Evolutionary conservation across 176 grass and related monocot species (phyloP).

Genomic region (Triticum aestivum): DNA sequence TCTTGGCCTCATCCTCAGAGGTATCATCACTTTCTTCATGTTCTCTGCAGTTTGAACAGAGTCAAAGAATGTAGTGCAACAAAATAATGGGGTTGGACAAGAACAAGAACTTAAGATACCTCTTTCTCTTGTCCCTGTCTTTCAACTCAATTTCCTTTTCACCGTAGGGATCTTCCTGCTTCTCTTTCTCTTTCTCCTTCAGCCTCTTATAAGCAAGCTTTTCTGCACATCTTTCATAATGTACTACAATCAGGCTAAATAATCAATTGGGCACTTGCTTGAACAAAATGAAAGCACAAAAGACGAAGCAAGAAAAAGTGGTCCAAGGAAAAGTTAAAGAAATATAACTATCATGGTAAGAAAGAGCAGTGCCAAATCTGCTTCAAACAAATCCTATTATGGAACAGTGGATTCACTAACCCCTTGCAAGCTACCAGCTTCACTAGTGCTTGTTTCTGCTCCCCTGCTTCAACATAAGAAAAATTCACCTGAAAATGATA

Average conservation of each 20-base stretch:
- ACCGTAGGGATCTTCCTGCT: constrained; percentile 22
- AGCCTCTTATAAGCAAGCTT: constrained; percentile 85
- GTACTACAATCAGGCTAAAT: constrained; percentile 28
- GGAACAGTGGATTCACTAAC: constrained; percentile 23
- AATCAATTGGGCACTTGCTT: background rate
- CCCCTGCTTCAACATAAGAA: constrained; percentile 84
- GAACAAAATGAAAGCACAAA: constrained; percentile 13
- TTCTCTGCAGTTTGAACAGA: constrained; percentile 38
- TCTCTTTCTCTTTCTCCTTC: constrained; percentile 41
- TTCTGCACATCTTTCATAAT: constrained; percentile 85
- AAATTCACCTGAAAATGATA: constrained; percentile 67
- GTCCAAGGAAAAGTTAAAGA: background rate
- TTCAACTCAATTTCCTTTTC: constrained; percentile 42
- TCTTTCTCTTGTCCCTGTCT: constrained; percentile 60
- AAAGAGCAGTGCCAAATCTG: too few relatives aligned
- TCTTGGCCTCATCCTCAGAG: constrained; percentile 41
- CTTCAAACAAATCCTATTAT: too few relatives aligned
- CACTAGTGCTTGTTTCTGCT: constrained; percentile 90
- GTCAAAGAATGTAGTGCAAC: background rate
- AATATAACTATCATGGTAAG: background rate
- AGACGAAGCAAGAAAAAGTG: background rate
- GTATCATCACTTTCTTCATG: constrained; percentile 30
- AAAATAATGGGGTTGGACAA: background rate
- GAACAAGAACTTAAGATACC: constrained; percentile 29
- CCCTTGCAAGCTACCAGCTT: constrained; percentile 92